Evolutionary conservation across 257 asterid genomes (phyloP).

Genomic region (Apocynum venetum): DNA sequence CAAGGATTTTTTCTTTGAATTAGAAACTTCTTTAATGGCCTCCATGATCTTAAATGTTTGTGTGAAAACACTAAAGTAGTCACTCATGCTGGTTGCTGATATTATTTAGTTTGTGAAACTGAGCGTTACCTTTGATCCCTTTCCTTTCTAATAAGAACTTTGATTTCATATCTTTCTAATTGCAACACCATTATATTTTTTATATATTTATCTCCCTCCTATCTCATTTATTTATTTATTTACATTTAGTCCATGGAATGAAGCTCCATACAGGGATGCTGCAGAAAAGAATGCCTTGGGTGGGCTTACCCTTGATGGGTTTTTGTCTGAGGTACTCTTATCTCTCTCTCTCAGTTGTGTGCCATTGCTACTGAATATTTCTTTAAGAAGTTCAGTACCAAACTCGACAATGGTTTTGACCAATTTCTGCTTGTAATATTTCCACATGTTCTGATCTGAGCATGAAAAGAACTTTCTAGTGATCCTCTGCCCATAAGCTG

Average conservation of each 20-base stretch:
- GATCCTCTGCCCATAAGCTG: background rate
- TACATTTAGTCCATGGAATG: constrained; percentile 75
- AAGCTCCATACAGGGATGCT: constrained; percentile 80
- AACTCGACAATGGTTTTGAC: background rate
- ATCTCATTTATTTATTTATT: constrained; percentile 10
- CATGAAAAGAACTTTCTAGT: no score
- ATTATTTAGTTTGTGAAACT: background rate
- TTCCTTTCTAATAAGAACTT: background rate
- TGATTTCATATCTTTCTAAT: background rate
- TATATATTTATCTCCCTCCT: no score
- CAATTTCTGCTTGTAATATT: background rate
- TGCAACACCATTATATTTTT: background rate
- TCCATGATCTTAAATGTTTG: background rate
- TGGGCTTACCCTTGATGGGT: constrained; percentile 77
- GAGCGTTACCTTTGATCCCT: background rate
- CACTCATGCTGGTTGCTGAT: background rate
- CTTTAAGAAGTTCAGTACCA: background rate
- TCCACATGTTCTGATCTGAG: background rate
- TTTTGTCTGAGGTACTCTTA: constrained; percentile 62
- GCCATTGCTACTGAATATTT: background rate
- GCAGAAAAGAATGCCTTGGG: constrained; percentile 84
- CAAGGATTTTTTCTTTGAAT: background rate
- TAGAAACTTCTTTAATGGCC: background rate
- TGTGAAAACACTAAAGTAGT: background rate
- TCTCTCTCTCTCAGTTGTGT: background rate